A percentile compares a stretch with the other conserved stretches of the same genome.
Evolutionary conservation across 345 rosid genomes (phyloP).

Genomic region (Sonneratia caseolaris): DNA sequence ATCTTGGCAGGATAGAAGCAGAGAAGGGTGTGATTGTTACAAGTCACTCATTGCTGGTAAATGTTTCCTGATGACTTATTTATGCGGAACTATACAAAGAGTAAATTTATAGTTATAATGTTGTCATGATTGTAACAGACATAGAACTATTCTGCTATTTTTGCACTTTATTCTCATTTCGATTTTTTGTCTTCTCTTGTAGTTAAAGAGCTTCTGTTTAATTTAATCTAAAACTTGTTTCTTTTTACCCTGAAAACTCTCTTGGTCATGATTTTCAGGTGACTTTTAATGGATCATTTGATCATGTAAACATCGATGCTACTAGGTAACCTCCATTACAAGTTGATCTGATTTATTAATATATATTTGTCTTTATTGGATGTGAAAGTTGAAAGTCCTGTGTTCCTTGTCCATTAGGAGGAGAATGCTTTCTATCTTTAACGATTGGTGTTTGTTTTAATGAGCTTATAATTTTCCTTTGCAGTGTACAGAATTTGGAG

Average conservation of each 20-base stretch:
- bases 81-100: neutral
- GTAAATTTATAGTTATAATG: neutral
- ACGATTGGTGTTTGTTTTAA: conserved; percentile 4
- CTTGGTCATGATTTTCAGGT: conserved; percentile 35
- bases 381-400: neutral
- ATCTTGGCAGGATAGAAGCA: conserved; percentile 68
- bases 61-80: conserved; percentile 9
- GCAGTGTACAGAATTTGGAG: conserved; percentile 90
- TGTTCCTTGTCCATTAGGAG: neutral
- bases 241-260: conserved; percentile 9
- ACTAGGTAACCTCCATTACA: conserved; percentile 50
- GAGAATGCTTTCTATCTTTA: neutral
- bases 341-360: neutral
- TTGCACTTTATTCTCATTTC: neutral
- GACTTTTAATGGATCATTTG: conserved; percentile 93
- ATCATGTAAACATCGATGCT: conserved; percentile 92
- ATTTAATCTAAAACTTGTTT: neutral
- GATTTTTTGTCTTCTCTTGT: neutral
- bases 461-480: conserved; percentile 9
- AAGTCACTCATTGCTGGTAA: conserved; percentile 80
- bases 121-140: neutral
- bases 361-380: neutral
- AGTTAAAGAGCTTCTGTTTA: neutral
- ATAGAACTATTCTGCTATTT: neutral
- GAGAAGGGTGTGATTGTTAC: conserved; percentile 87